Base-by-base conservation (phyloP, 148 eudicot genomes). In the Rhododendron kiyosumense region DNA sequence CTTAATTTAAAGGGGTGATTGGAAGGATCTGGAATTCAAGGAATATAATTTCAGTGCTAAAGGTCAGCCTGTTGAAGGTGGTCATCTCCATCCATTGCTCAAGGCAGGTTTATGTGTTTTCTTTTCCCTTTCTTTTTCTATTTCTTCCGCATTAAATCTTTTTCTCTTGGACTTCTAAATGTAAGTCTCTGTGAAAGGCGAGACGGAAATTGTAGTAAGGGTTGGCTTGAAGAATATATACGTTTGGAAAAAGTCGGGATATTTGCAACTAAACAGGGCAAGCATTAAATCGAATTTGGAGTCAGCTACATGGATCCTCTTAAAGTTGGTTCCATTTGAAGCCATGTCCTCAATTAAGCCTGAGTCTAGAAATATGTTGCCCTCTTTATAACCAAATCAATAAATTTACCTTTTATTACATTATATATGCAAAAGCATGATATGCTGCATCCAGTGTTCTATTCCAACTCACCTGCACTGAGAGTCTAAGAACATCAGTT, bases 41-140 rank as follows among this genome's bases (percentile, higher is more conserved):
- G 98, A 95, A 80, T 97, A 97, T 88, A 97, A 97, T 92, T 94
- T 95, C 88, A 90, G 85, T 85, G 98, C 99, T 83, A 94, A 94
- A 92, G 99, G 99, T 84, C 92, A 88, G 77, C 96, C 95, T 28
- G 32, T 90, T 78, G 99, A 94, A 84, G 93, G 96, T 87, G 99
- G 99, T 85, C 92, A 93, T 85, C 94, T 97, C 83, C 98, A 97
- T 89, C 94, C 99, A 45, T 90, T 97, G 90, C 95, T 94, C 84
- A 97, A 97, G 98, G 99, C 92, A 89, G 85, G 92, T 81, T 51
- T 85, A 71, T 81, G 38, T 49, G 43, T 85, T 81, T 59, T 38
- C 38, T 69, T 9, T 79, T 32, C 77, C 12, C 1, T 83, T 43
- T 59, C 26, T 3, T 4, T 8, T 28, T 51, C 83, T 38, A 85